Conservation (phyloP, 495 filamentous ascomycete genomes). For the Talaromyces borbonicus region DNA sequence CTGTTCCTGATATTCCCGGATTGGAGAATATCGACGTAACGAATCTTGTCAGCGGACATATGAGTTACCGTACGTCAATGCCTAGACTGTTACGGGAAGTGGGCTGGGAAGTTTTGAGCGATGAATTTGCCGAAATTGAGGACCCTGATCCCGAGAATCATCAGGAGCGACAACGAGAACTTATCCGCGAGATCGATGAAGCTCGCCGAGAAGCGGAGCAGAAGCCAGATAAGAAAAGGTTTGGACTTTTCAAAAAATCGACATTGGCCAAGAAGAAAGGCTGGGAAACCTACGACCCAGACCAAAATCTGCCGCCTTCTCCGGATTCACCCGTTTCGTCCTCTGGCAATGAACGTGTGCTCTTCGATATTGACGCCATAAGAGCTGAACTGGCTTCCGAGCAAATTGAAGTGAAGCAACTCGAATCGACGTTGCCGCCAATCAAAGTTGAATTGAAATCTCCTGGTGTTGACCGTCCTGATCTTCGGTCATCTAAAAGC, state of each 20-base stretch:
- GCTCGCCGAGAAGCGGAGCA: conserved; percentile 77
- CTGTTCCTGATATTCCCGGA: conserved; percentile 64
- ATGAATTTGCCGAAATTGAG: conserved; percentile 95
- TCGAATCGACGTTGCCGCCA: conserved; percentile 79
- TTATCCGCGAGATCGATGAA: conserved; percentile 95
- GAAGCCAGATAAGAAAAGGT: conserved; percentile 59
- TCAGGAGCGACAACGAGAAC: conserved; percentile 73
- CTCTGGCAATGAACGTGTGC: conserved; percentile 39
- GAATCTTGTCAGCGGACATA: conserved; percentile 80
- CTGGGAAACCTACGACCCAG: conserved; percentile 87
- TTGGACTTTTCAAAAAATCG: conserved; percentile 69
- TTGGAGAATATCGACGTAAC: conserved; percentile 90
- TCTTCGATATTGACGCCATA: conserved; percentile 97
- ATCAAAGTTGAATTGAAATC: conserved; percentile 64
- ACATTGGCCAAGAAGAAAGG: conserved; percentile 72
- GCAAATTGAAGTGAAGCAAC: conserved; percentile 64
- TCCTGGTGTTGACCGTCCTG: conserved; percentile 15
- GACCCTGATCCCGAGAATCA: conserved; percentile 96
- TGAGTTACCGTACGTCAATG: conserved; percentile 92
- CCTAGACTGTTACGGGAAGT: conserved; percentile 73
- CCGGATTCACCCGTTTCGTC: conserved; percentile 17
- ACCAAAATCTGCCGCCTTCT: conserved; percentile 16
- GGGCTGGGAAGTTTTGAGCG: conserved; percentile 81
- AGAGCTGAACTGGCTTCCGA: conserved; percentile 73
- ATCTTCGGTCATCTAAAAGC: conserved; percentile 41